phyloP scores from a whole-genome alignment of 345 rosid species.

The Gossypium bickii region DNA sequence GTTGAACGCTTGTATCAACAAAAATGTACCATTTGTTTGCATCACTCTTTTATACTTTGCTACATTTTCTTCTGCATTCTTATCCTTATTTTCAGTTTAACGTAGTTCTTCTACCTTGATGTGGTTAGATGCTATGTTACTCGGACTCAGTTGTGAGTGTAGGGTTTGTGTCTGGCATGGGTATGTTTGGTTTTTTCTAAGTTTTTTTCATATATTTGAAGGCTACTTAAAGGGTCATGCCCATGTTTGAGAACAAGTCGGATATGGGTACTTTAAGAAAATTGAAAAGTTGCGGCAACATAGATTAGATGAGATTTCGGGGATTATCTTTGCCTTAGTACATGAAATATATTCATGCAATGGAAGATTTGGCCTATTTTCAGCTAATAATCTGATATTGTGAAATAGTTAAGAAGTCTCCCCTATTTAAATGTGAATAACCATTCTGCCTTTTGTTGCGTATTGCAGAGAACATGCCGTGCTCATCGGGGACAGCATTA shows the following conservation, averaged over 20 bases:
- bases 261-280: not conserved
- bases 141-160: not conserved
- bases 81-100: not conserved
- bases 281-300: not conserved
- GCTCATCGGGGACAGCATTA: slow-evolving; percentile 33
- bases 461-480: slow-evolving; percentile 45
- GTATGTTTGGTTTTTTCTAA: not conserved
- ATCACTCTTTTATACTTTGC: not conserved
- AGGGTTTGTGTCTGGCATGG: not conserved
- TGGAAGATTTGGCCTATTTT: not conserved
- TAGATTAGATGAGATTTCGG: not conserved
- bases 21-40: not conserved
- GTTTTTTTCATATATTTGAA: not conserved
- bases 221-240: not conserved
- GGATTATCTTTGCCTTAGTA: not conserved
- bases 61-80: not conserved
- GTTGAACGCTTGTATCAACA: not conserved
- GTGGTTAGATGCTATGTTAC: not conserved
- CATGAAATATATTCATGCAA: not conserved
- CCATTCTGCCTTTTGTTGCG: slow-evolving; percentile 2
- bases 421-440: not conserved
- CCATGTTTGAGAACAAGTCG: not conserved
- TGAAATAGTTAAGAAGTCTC: not conserved
- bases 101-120: not conserved
- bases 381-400: not conserved